Conservation (phyloP, 2,329 filamentous ascomycete species). For the Hansfordia pulvinata region DNA sequence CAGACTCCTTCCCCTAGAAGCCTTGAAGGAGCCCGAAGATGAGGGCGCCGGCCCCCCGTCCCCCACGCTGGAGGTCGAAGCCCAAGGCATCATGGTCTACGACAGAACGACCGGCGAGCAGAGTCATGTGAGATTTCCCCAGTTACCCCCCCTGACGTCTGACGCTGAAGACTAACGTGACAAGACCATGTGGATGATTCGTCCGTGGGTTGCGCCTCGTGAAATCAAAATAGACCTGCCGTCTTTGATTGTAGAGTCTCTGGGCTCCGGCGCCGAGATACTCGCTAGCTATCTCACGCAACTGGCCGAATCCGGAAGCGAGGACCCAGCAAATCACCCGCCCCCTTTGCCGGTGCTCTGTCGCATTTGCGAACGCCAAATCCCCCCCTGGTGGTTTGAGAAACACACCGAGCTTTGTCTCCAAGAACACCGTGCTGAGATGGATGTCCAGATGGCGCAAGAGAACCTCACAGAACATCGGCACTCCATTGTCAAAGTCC, state of each 20-base stretch:
- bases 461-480: slow-evolving; percentile 86
- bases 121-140: slow-evolving; percentile 62
- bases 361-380: slow-evolving; percentile 93
- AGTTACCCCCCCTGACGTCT: slow-evolving; percentile 1
- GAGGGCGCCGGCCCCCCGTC: slow-evolving; percentile 24
- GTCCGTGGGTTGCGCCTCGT: slow-evolving; percentile 73
- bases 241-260: slow-evolving; percentile 73
- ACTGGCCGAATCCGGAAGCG: slow-evolving; percentile 69
- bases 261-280: slow-evolving; percentile 89
- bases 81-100: slow-evolving; percentile 97
- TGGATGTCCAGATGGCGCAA: slow-evolving; percentile 94
- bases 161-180: slow-evolving; percentile 12
- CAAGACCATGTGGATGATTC: slow-evolving; percentile 99
- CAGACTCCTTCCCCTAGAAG: slow-evolving; percentile 38
- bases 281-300: slow-evolving; percentile 86
- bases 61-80: slow-evolving; percentile 67
- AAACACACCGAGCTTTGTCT: slow-evolving; percentile 95
- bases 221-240: slow-evolving; percentile 96
- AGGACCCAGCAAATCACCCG: slow-evolving; percentile 62
- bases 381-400: slow-evolving; percentile 98
- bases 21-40: slow-evolving; percentile 22
- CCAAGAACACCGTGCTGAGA: slow-evolving; percentile 90
- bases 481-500: slow-evolving; percentile 84
- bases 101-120: slow-evolving; percentile 75
- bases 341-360: slow-evolving; percentile 80